phyloP scores from a whole-genome alignment of 441 rosid genomes.

The Adansonia rubrostipa region DNA sequence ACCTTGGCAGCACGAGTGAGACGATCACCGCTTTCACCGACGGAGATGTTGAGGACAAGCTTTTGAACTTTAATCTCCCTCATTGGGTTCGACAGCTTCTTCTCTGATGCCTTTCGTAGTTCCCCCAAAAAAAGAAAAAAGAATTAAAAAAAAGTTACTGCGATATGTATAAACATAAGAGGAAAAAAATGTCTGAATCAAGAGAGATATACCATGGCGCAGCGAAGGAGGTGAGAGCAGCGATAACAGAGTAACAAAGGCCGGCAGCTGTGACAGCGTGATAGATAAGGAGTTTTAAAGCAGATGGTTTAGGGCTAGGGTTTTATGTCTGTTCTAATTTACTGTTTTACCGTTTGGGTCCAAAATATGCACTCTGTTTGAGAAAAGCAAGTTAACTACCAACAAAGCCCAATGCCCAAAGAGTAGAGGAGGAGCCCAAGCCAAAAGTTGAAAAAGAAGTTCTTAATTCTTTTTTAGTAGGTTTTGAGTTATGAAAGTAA shows the following conservation, averaged over 20 bases:
- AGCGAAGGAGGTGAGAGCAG: not conserved
- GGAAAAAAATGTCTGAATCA: not conserved
- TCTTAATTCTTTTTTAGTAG: conserved; percentile 25
- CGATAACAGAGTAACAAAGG: not conserved
- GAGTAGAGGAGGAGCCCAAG: not conserved
- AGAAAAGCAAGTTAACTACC: too few species aligned
- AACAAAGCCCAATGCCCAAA: too few species aligned
- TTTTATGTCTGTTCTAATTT: not conserved
- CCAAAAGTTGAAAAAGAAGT: conserved; percentile 26
- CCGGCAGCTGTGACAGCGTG: not conserved
- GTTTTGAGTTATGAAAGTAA: conserved; percentile 16
- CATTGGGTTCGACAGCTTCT: conserved; percentile 90
- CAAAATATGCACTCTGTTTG: not conserved
- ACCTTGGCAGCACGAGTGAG: conserved; percentile 95
- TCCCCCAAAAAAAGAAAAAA: not conserved
- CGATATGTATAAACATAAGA: not conserved
- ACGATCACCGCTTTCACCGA: conserved; percentile 96
- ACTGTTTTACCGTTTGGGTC: not conserved
- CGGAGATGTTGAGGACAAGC: conserved; percentile 86
- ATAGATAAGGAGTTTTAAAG: not conserved
- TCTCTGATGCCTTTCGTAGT: conserved; percentile 73
- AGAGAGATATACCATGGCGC: conserved; percentile 14
- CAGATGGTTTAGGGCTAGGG: conserved; percentile 5
- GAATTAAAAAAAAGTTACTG: not conserved
- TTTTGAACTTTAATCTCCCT: conserved; percentile 94